These are phyloP conservation scores for Starmerella sp. DNA, from an alignment of 805 yeast species.

Conservation along the genomic window DNA sequence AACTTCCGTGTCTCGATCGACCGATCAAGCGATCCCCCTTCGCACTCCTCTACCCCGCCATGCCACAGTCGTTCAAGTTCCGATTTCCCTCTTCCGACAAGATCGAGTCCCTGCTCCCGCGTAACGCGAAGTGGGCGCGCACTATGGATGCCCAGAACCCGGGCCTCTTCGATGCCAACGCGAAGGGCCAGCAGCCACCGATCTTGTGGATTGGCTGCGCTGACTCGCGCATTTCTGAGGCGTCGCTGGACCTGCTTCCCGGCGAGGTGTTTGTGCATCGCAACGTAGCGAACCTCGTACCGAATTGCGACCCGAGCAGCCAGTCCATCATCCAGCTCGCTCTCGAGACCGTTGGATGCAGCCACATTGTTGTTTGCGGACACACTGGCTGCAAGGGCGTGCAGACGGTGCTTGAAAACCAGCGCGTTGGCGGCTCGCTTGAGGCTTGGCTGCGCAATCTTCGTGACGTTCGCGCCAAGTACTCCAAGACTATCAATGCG, in stretches of 20 bases:
- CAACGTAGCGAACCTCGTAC: slow-evolving; percentile 72
- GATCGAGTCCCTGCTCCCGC: slow-evolving; percentile 29
- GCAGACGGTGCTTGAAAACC: slow-evolving; percentile 60
- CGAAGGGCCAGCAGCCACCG: slow-evolving; percentile 81
- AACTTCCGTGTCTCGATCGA: background rate
- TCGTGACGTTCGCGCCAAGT: slow-evolving; percentile 55
- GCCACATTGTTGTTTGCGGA: slow-evolving; percentile 77
- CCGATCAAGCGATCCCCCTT: background rate
- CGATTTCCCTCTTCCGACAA: slow-evolving; percentile 30
- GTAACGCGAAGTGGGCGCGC: slow-evolving; percentile 38
- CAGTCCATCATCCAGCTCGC: slow-evolving; percentile 81
- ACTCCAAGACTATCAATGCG: slow-evolving; percentile 39
- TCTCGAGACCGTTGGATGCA: slow-evolving; percentile 69
- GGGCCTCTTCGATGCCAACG: slow-evolving; percentile 50
- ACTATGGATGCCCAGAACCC: slow-evolving; percentile 42
- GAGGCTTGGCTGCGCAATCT: slow-evolving; percentile 61
- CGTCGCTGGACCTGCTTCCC: slow-evolving; percentile 63
- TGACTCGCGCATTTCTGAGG: slow-evolving; percentile 81
- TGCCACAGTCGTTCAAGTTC: slow-evolving; percentile 19
- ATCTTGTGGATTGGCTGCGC: slow-evolving; percentile 92
- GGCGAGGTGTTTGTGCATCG: slow-evolving; percentile 87
- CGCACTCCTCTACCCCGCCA: background rate
- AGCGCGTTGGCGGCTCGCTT: slow-evolving; percentile 54
- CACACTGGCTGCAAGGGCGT: slow-evolving; percentile 95
- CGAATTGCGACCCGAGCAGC: slow-evolving; percentile 56